phyloP scores from a whole-genome alignment of 441 rosid genomes.

The Rhodomyrtus psidioides region DNA sequence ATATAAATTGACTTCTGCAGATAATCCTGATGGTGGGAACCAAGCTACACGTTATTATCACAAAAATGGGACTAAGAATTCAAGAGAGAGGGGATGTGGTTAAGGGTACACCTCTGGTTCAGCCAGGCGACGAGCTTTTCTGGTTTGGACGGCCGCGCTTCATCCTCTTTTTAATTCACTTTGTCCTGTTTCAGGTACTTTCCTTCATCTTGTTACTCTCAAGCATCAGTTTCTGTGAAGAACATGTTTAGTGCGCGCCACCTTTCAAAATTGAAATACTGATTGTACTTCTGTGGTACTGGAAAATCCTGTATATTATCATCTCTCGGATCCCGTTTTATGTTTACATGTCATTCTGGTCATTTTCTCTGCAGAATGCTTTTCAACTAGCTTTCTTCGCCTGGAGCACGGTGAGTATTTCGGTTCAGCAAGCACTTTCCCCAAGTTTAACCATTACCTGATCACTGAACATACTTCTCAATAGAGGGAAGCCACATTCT shows the following conservation, averaged over 20 bases:
- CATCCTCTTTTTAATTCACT: slow-evolving; percentile 74
- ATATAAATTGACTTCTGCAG: slow-evolving; percentile 24
- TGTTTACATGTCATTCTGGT: not conserved
- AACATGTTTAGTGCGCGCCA: not conserved
- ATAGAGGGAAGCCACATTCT: not conserved
- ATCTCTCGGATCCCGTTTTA: not conserved
- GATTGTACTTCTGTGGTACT: not conserved
- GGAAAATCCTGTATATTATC: not conserved
- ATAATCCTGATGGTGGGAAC: slow-evolving; percentile 63
- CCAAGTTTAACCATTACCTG: not conserved
- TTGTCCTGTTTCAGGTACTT: slow-evolving; percentile 78
- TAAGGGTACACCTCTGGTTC: slow-evolving; percentile 84
- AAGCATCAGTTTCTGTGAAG: not conserved
- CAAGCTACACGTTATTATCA: slow-evolving; percentile 77
- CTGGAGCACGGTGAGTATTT: slow-evolving; percentile 58
- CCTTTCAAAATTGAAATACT: not conserved
- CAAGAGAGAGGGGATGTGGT: slow-evolving; percentile 89
- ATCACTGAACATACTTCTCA: not conserved
- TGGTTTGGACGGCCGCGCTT: slow-evolving; percentile 90
- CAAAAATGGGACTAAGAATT: slow-evolving; percentile 71
- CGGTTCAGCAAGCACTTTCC: not conserved
- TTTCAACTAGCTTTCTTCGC: slow-evolving; percentile 82
- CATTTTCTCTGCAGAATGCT: slow-evolving; percentile 44
- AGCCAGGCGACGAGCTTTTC: slow-evolving; percentile 85
- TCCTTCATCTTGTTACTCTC: not conserved